Evolutionary conservation across 192 early-diverging fungal genomes (phyloP), one percentile per base, ranked within the genome.

Genomic region (Coemansia sp.): DNA sequence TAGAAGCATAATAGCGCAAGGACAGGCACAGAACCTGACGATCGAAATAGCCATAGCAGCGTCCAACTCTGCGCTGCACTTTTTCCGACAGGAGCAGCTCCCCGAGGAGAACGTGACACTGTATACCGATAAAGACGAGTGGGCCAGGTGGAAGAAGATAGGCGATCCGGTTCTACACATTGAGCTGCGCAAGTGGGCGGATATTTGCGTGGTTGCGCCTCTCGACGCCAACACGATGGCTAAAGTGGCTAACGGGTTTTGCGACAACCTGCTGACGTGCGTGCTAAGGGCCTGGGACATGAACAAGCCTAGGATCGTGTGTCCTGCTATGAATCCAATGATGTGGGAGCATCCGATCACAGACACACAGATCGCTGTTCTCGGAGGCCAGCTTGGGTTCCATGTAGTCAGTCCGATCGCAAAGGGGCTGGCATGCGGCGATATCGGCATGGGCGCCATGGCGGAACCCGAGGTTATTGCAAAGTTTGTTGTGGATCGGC

Each of bases 301-400:
- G 29, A 60, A 55, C 13, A 87, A 86, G 57, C 91, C 90, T 0
- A 85, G 95, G 2, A 61, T 94, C 15, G 84, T 92, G 7, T 92
- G 89, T 62, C 96, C 95, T 9, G 95, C 95, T n/a, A 99, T 99
- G 95, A 96, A 97, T 65, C 95, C 93, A 7, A 84, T 87, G 81
- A 97, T 97, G 96, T 99, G 93, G 92, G 86, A 89, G 41, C 94
- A 99, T 76, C 93, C 91, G 20, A 87, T 95, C 46, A 97, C 96
- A 0, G 74, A 65, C 7, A 75, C 72, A 35, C 96, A 97, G 71
- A 65, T 96, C 33, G 34, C 59, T 3, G 65, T 79, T 10, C 70
- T 94, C 14, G 9, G 55, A 0, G 70, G 66, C 22, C 67, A 77
- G 34, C 76, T 93, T 23, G 75, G 84, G 1, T 94, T 89, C 63